Base-by-base conservation (phyloP, 257 asterid species). In the Solanum tarijense region DNA sequence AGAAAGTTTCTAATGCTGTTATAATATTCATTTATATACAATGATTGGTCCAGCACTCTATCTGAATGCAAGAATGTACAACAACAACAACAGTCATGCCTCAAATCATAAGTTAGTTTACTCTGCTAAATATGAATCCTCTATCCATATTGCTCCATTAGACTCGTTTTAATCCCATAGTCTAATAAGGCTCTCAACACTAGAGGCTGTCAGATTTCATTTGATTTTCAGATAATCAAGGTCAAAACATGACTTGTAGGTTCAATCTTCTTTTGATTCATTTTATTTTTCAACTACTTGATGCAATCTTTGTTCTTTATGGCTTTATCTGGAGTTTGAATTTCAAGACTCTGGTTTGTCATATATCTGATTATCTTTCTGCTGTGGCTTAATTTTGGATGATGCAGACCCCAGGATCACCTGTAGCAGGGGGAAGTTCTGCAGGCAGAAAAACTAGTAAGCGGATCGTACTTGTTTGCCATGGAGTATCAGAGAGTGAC, bases 331-430 rank as follows among this genome's bases (percentile, higher is more conserved):
- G 87, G 93, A 88, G 31, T 12, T 31, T 48, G 43, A 66, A 48
- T 39, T 46, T 81, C 41, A 81, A 81, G 68, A 27, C 86, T 84
- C 23, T 79, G 79, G 55, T 25, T 91, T 48, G 38, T 16, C 27
- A n/a, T 81, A 9, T 43, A 81, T 46, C 65, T 81, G 69, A 46
- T 46, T 48, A 29, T 81, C 68, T 46, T 20, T 29, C 2, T 29
- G 43, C 41, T 81, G 29, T 48, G 29, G 34, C 85, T 46, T 81
- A 48, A 81, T 1, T 31, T 81, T 93, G 38, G 90, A 90, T 94
- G 88, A 89, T 92, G 96, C 98, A 96, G 99, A 96, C 99, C 62
- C 98, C 99, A 62, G 90, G 96, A 89, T 93, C 99, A 12, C 99
- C 99, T 25, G 27, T 96, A 78, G 94, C 93, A 65, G 76, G 86